Conservation (phyloP, 2,329 filamentous ascomycete genomes). For the Teratosphaeria zuluensis region DNA sequence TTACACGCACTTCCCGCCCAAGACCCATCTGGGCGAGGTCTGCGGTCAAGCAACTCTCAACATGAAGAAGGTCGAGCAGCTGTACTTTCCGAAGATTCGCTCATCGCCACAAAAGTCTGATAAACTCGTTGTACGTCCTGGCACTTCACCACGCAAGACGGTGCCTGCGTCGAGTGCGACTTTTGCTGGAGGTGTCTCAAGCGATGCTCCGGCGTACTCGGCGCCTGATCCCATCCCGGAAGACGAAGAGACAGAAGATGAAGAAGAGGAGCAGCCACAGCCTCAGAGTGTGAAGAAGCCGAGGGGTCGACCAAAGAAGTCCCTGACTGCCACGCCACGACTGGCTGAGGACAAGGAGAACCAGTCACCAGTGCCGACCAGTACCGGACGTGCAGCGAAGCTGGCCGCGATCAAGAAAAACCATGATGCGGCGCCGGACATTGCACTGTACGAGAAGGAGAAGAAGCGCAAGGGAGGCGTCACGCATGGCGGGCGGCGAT, state of each 20-base stretch:
- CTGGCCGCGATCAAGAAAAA: conserved; percentile 68
- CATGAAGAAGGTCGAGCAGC: conserved; percentile 59
- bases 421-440: conserved; percentile 70
- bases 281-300: conserved; percentile 6
- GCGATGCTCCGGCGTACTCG: neutral
- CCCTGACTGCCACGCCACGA: conserved; percentile 19
- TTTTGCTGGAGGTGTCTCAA: neutral
- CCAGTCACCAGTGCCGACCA: conserved; percentile 64
- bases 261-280: conserved; percentile 7
- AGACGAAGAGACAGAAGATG: conserved; percentile 15
- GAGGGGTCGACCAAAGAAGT: conserved; percentile 18
- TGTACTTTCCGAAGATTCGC: conserved; percentile 43
- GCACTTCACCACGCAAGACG: conserved; percentile 2
- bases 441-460: conserved; percentile 86
- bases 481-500: conserved; percentile 46
- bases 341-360: conserved; percentile 57
- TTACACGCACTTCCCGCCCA: conserved; percentile 76
- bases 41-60: conserved; percentile 84
- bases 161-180: conserved; percentile 13
- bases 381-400: conserved; percentile 73
- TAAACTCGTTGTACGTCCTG: neutral
- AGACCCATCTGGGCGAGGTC: conserved; percentile 87
- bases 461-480: conserved; percentile 68
- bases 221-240: conserved; percentile 9
- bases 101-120: conserved; percentile 15